phyloP scores from a whole-genome alignment of 2,329 filamentous ascomycete species.

The Aspergillus brasiliensis region DNA sequence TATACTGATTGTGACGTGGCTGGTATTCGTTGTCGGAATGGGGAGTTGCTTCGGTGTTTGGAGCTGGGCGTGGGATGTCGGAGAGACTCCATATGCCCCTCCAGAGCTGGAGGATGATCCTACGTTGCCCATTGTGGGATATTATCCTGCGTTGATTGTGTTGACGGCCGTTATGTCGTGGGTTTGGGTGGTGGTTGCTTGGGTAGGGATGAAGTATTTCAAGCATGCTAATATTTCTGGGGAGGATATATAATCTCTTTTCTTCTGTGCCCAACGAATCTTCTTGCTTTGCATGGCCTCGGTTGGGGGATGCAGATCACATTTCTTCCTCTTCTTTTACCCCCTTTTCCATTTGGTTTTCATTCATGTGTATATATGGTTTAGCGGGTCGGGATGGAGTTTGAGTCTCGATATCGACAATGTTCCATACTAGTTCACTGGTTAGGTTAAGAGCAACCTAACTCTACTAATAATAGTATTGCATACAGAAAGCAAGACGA shows the following conservation, averaged over 20 bases:
- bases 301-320: background rate
- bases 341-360: background rate
- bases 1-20: slow-evolving; percentile 85
- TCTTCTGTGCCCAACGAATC: background rate
- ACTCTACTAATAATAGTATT: background rate
- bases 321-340: no score
- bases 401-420: slow-evolving; percentile 3
- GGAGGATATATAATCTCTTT: slow-evolving; percentile 48
- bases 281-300: background rate
- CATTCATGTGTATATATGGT: background rate
- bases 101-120: slow-evolving; percentile 94
- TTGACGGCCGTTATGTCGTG: slow-evolving; percentile 95
- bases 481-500: background rate
- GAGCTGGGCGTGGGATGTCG: slow-evolving; percentile 99
- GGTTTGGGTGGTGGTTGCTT: slow-evolving; percentile 97
- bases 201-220: slow-evolving; percentile 99
- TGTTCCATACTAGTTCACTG: background rate
- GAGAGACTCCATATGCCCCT: slow-evolving; percentile 91
- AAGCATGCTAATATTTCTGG: slow-evolving; percentile 88
- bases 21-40: slow-evolving; percentile 96
- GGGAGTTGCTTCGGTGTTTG: slow-evolving; percentile 92
- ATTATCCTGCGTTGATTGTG: slow-evolving; percentile 93
- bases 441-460: background rate
- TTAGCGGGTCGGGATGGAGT: slow-evolving; percentile 4
- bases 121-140: slow-evolving; percentile 91